Base-by-base conservation (phyloP, 768 basidiomycete genomes). In the Suillus hirtellus region DNA sequence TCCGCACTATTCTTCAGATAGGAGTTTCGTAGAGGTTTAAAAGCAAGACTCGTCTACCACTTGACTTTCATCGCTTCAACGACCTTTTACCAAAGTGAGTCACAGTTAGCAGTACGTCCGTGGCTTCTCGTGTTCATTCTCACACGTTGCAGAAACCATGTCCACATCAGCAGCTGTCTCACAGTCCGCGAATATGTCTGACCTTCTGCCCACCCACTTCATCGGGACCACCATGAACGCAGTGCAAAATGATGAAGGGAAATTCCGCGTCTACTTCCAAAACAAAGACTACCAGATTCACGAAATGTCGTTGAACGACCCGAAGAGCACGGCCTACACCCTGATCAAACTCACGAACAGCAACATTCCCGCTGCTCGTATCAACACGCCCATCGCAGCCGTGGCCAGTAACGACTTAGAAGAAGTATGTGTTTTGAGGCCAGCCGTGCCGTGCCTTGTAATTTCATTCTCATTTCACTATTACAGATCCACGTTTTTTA, bases 351-450 rank as follows among this genome's bases (percentile, higher is more conserved):
- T 55, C 35, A 38, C 37, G 21, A 27, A 17, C 15, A 21, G 21
- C 4, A 15, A 12, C 14, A 10, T 21, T 3, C 37, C 54, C 2
- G 37, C 37, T 56, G 54, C 54, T 5, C n/a, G 54, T 38, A 56
- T 56, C 21, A 56, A 56, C 37, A 56, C 37, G 9, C 54, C 54
- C 21, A 56, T 56, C 54, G 54, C 37, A 38, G 37, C 37, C 21
- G 37, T 38, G 21, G 37, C 21, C 9, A 15, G 21, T 21, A 15
- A 56, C 14, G 8, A 21, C 37, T 38, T 56, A 21, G 14, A 34
- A 38, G 37, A 38, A 14, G 54, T 56, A 38, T 10, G 52, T 35
- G 11, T 35, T 54, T 34, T 31, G 34, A 35, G 4, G 3, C 37
- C 14, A 15, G 2, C 37, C 35, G 21, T 10, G 0, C 4, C n/a